Evolutionary conservation across 495 filamentous ascomycete species (phyloP), one percentile per base, ranked within the genome.

Genomic region (Hyaloscypha hepaticicola): DNA sequence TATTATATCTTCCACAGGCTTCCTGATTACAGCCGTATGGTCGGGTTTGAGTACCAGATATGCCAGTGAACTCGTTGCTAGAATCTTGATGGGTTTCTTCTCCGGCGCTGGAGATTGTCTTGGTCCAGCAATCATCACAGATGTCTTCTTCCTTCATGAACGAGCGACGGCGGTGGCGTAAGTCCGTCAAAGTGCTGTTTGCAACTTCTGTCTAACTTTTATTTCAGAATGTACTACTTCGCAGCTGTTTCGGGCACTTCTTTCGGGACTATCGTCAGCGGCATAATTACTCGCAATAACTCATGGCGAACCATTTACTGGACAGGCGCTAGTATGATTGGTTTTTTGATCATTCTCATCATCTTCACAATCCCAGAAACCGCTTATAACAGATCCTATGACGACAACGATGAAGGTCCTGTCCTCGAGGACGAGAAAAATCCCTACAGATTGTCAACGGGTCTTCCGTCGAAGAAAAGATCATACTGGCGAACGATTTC

Each of bases 71-170:
- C 61, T 85, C 0, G 72, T 74, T 14, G 78, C 73, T 9, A 70
- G 82, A 6, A 79, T 83, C 27, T 57, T 84, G 22, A 74, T 83
- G 71, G 82, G 81, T 5, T 75, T 83, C 58, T 78, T 77, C 1
- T 73, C 79, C 2, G 82, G 82, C 25, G 78, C 80, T 55, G 82
- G 76, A 7, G 82, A 85, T 68, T 79, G 77, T 49, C 75, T 86
- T 16, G 78, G 74, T 1, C 80, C 79, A 3, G 72, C 81, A 16
- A 80, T 79, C 0, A 84, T 84, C 31, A 74, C 79, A n/a, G 82
- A 86, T 63, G 50, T 84, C 26, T 86, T 83, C 72, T 86, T 84
- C 72, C 72, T 86, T 12, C 83, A 86, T 52, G 82, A 86, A 69
- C 76, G 83, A 25, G 83, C 81, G 27, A 74, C 74, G 0, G 72